Conservation (phyloP, 148 eudicot species). For the Diospyros kaki region DNA sequence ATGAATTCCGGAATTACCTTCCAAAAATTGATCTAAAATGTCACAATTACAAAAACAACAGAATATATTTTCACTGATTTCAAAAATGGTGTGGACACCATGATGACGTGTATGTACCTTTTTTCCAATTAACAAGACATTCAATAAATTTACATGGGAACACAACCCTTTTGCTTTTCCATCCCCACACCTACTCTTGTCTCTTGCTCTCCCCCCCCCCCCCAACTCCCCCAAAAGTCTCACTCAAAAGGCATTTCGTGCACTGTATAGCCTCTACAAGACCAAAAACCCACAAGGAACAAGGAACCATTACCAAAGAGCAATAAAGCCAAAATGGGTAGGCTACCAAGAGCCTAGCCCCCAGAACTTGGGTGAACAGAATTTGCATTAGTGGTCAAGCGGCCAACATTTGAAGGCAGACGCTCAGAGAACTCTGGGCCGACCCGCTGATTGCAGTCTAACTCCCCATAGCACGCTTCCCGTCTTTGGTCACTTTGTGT, state of each 20-base stretch:
- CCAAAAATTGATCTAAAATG: too few relatives aligned
- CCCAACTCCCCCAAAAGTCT: background rate
- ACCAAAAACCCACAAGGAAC: background rate
- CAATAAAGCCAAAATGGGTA: background rate
- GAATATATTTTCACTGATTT: too few relatives aligned
- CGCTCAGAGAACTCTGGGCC: conserved; percentile 16
- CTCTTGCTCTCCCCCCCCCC: background rate
- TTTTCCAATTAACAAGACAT: background rate
- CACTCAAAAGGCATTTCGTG: background rate
- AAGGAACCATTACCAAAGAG: background rate
- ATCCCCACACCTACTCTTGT: background rate
- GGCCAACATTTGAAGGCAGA: conserved; percentile 18
- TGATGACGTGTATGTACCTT: background rate
- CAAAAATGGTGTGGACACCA: too few relatives aligned
- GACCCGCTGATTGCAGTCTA: conserved; percentile 8
- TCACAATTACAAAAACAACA: too few relatives aligned
- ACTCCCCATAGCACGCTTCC: conserved; percentile 19
- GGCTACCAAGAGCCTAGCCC: background rate
- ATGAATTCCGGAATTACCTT: too few relatives aligned
- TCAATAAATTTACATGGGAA: conserved; percentile 1
- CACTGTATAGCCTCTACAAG: too few relatives aligned
- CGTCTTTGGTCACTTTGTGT: background rate
- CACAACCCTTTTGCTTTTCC: background rate
- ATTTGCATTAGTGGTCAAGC: conserved; percentile 14
- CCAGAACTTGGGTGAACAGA: background rate